Conservation (phyloP, 2,329 filamentous ascomycete species). For the Rhytidhysteron rufulum region DNA sequence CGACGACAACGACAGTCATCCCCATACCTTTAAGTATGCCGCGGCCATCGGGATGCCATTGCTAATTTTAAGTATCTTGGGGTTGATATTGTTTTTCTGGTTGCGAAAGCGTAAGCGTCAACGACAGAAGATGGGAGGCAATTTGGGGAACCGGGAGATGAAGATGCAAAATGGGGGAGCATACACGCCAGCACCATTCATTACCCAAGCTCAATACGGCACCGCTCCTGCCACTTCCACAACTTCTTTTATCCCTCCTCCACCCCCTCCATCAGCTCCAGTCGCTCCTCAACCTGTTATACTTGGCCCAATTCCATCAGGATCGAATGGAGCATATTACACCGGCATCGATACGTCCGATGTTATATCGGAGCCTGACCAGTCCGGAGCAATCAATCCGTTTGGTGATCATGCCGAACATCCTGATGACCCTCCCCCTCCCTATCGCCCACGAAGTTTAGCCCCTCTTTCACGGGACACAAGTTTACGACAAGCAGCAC, state of each 20-base stretch:
- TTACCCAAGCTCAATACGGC: conserved; percentile 7
- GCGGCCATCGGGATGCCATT: conserved; percentile 21
- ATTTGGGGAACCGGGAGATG: conserved; percentile 19
- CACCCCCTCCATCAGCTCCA: conserved; percentile 12
- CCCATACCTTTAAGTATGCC: neutral
- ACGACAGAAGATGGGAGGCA: conserved; percentile 6
- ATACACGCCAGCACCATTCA: conserved; percentile 1
- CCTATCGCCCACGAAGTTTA: conserved; percentile 32
- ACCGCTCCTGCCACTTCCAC: conserved; percentile 1
- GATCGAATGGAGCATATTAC: conserved; percentile 29
- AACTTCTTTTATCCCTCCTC: conserved; percentile 7
- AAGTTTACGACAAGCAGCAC: conserved; percentile 20
- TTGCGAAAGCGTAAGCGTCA: conserved; percentile 26
- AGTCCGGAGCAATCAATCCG: conserved; percentile 17
- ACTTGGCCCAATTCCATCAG: conserved; percentile 27
- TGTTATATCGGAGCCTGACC: conserved; percentile 24
- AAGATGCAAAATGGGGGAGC: conserved; percentile 14
- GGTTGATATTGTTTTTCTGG: conserved; percentile 18
- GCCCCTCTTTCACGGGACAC: conserved; percentile 28
- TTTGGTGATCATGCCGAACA: conserved; percentile 28
- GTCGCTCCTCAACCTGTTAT: conserved; percentile 26
- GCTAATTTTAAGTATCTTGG: conserved; percentile 22
- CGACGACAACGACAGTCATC: neutral
- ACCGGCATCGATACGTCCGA: conserved; percentile 38
- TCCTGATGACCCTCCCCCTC: conserved; percentile 30